These are phyloP conservation scores for Cardamine resedifolia DNA, from an alignment of 345 rosid genomes.

Conservation along the genomic window DNA sequence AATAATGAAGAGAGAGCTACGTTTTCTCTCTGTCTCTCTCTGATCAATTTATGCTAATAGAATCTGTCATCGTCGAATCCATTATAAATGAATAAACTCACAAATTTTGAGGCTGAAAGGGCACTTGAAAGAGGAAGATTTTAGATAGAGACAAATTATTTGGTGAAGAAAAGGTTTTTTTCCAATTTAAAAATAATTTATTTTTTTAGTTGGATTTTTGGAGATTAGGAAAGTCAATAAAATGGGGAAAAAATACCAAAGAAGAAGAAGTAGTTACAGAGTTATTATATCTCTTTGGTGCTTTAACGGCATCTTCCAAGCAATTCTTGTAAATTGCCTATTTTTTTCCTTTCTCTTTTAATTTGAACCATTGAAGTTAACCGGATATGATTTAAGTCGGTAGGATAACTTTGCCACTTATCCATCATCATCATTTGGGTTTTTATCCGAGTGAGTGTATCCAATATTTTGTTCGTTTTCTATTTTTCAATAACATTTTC, in stretches of 20 bases:
- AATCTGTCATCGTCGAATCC: constrained; percentile 32
- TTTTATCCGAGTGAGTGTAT: background rate
- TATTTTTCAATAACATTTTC: too few relatives aligned
- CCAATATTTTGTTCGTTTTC: background rate
- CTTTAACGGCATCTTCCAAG: constrained; percentile 16
- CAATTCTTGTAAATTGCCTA: background rate
- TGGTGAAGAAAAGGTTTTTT: constrained; percentile 12
- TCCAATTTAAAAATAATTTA: background rate
- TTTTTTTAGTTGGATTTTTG: background rate
- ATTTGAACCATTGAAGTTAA: constrained; percentile 19
- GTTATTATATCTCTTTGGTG: constrained; percentile 8
- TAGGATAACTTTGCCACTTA: too few relatives aligned
- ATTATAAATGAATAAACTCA: constrained; percentile 23
- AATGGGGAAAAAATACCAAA: background rate
- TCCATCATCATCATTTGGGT: too few relatives aligned
- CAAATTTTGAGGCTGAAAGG: constrained; percentile 16
- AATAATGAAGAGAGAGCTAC: constrained; percentile 9
- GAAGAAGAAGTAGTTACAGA: constrained; percentile 12
- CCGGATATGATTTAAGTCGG: background rate
- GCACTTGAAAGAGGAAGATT: background rate
- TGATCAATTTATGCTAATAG: constrained; percentile 23
- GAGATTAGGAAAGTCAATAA: constrained; percentile 36
- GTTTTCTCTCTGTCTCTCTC: background rate
- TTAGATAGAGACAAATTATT: constrained; percentile 25
- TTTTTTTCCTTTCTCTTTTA: constrained; percentile 8